Evolutionary conservation across 2,329 filamentous ascomycete species (phyloP).

Genomic region (Exophiala lecanii-corni): DNA sequence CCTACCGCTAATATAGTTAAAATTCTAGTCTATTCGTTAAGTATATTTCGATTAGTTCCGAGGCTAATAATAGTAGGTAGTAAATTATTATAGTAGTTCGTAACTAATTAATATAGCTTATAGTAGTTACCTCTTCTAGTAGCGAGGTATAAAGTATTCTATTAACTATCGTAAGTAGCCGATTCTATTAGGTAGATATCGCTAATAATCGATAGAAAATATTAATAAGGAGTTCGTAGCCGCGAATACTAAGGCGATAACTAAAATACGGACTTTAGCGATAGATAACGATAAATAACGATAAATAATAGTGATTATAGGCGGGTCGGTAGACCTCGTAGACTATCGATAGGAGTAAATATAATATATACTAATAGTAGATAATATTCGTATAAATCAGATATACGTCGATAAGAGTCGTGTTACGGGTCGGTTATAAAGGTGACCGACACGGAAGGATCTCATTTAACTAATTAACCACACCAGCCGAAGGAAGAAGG

Average conservation of each 20-base stretch:
- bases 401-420: neutral
- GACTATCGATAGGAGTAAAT: neutral
- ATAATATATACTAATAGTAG: neutral
- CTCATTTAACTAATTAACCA: too few species aligned
- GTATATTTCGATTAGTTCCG: neutral
- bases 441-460: too few species aligned
- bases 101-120: neutral
- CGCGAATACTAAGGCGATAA: too few species aligned
- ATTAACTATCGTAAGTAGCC: neutral
- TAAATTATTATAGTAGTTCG: neutral
- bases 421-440: too few species aligned
- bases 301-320: too few species aligned
- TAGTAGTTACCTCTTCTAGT: neutral
- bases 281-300: too few species aligned
- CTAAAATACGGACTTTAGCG: too few species aligned
- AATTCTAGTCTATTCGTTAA: neutral
- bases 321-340: neutral
- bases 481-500: too few species aligned
- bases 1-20: neutral
- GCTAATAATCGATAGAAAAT: too few species aligned
- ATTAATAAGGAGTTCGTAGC: too few species aligned
- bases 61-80: neutral
- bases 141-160: neutral
- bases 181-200: neutral
- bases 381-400: neutral